phyloP scores from a whole-genome alignment of 805 yeast species.

The Wickerhamiella nectarea region DNA sequence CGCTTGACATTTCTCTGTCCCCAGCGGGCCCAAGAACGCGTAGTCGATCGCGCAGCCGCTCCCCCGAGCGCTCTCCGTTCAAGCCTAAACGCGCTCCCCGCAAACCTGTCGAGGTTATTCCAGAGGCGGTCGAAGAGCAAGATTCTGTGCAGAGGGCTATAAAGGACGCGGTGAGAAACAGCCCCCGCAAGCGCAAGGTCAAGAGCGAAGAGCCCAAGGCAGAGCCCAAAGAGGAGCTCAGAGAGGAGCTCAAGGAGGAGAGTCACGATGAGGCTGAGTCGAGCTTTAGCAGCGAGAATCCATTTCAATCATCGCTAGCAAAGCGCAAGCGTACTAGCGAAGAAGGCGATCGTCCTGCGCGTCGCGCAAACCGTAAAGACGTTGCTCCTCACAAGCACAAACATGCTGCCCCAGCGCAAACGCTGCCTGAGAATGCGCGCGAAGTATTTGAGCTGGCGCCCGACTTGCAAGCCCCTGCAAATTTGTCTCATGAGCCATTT shows the following conservation, averaged over 20 bases:
- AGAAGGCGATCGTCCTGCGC: background rate
- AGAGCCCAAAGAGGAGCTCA: constrained; percentile 4
- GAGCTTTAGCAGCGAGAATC: constrained; percentile 1
- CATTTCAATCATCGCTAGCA: background rate
- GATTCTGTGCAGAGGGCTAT: background rate
- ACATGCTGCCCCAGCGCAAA: constrained; percentile 5
- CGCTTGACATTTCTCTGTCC: background rate
- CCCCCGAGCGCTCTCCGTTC: background rate
- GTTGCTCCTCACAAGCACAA: constrained; percentile 9
- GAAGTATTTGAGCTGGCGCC: constrained; percentile 8
- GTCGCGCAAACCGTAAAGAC: constrained; percentile 4
- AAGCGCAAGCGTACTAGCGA: constrained; percentile 6
- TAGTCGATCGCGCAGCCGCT: constrained; percentile 8
- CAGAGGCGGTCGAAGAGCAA: background rate
- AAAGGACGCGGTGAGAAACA: background rate
- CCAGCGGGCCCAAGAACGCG: constrained; percentile 11
- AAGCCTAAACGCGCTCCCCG: background rate
- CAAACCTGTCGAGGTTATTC: background rate
- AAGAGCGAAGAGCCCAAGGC: background rate
- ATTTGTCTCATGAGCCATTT: constrained; percentile 8
- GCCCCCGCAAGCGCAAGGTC: background rate
- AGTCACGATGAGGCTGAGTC: background rate
- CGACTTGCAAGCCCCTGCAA: constrained; percentile 8
- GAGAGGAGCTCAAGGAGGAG: background rate
- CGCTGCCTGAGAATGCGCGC: constrained; percentile 6